phyloP scores from a whole-genome alignment of 495 filamentous ascomycete genomes.

The Glarea lozoyensis region DNA sequence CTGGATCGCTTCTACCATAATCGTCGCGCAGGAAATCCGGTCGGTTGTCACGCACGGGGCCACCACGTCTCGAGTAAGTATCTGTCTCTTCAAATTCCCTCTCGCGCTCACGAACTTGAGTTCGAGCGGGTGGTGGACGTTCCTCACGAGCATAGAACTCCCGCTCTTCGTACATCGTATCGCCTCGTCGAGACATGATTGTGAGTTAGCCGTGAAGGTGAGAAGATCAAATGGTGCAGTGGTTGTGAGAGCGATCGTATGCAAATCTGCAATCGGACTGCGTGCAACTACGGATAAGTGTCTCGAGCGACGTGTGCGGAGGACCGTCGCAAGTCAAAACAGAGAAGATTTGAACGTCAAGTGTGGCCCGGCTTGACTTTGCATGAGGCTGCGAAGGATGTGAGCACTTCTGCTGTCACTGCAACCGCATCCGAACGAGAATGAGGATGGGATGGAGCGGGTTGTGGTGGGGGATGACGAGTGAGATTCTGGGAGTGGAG shows the following conservation, averaged over 20 bases:
- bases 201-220: background rate
- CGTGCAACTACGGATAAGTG: background rate
- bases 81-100: slow-evolving; percentile 18
- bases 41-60: slow-evolving; percentile 26
- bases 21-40: slow-evolving; percentile 48
- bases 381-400: background rate
- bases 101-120: slow-evolving; percentile 13
- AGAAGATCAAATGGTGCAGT: background rate
- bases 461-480: background rate
- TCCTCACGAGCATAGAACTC: slow-evolving; percentile 12
- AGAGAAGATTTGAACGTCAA: background rate
- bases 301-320: background rate
- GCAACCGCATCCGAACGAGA: background rate
- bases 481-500: background rate
- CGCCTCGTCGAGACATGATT: slow-evolving; percentile 18
- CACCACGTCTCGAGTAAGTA: slow-evolving; percentile 29
- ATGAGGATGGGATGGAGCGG: background rate
- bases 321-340: background rate
- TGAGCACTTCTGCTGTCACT: background rate
- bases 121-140: slow-evolving; percentile 4
- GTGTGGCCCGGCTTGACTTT: background rate
- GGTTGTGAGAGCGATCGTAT: background rate
- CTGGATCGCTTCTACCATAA: slow-evolving; percentile 32
- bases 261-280: no score
- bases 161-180: slow-evolving; percentile 13